Percentiles rank a stretch among this genome's conserved stretches.
Conservation (phyloP, 1,284 basidiomycete species). For the Cronartium quercuum region DNA sequence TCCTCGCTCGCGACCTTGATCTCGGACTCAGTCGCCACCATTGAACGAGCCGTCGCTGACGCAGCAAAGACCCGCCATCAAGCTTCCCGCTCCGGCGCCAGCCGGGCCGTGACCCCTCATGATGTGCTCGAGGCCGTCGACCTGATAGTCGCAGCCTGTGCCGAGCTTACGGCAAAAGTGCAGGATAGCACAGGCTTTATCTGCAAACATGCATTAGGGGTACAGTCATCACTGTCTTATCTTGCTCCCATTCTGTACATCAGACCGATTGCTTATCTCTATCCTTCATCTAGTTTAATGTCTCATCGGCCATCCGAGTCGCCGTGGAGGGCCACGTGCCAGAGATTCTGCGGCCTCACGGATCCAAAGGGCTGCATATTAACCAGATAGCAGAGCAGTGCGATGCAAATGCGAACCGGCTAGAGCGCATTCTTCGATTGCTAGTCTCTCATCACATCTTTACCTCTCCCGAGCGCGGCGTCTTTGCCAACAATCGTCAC, state of each 20-base stretch:
- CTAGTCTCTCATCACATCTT: constrained; percentile 38
- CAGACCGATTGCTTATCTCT: neutral
- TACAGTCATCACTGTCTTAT: constrained; percentile 1
- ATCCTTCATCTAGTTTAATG: constrained; percentile 30
- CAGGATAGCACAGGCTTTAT: constrained; percentile 35
- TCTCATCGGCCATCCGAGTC: constrained; percentile 35
- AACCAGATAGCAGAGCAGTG: constrained; percentile 13
- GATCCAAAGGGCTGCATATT: constrained; percentile 17
- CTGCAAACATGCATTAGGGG: constrained; percentile 33
- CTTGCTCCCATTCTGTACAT: neutral
- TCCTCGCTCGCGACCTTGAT: constrained; percentile 22
- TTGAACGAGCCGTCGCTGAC: constrained; percentile 27
- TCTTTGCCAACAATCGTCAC: constrained; percentile 36
- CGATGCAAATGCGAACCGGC: constrained; percentile 25
- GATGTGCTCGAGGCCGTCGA: constrained; percentile 36
- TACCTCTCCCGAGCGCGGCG: constrained; percentile 25
- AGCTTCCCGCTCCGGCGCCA: neutral
- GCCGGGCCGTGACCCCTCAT: constrained; percentile 21
- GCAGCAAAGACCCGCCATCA: neutral
- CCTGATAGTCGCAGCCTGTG: constrained; percentile 35
- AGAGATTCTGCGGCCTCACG: constrained; percentile 27
- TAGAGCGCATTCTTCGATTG: constrained; percentile 24
- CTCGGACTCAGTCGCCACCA: constrained; percentile 25
- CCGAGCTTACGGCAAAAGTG: constrained; percentile 33
- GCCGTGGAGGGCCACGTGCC: constrained; percentile 35